Evolutionary conservation across 129 eudicot genomes (phyloP), one percentile per base, ranked within the genome.

Genomic region (Chrysanthemum makinoi): DNA sequence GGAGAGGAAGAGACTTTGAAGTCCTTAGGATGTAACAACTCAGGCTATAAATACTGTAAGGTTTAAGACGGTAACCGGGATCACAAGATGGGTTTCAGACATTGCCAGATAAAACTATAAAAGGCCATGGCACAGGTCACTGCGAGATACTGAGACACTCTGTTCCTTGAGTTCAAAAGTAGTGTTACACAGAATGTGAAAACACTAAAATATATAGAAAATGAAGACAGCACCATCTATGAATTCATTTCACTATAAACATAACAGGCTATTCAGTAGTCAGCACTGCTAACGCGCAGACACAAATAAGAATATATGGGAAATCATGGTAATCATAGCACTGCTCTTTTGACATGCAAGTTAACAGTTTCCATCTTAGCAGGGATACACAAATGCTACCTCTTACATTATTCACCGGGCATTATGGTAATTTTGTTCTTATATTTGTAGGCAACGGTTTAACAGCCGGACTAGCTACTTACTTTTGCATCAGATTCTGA

Each of bases 401-500:
- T 24, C 72, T 68, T 68, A 68, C 60, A 24, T 51, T 68, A 46
- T 46, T 68, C 72, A 50, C 28, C 61, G 16, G 20, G 3, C 1
- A 3, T n/a, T 62, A 14, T 2, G 67, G 20, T 62, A 8, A 10
- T 30, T 43, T 17, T 11, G 43, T 54, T 30, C 18, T 53, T 2
- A 16, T 69, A 69, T 52, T 18, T 10, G 35, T 52, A 53, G 7
- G 18, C n/a, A 33, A 12, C 74, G 17, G 50, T 7, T 57, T 9
- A 13, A 53, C 7, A 52, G 11, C 22, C 2, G 20, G 62, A 57
- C 28, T 69, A 48, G 24, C 59, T 68, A 49, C 59, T 52, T 50
- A 67, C 6, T 20, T 49, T 67, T 65, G 58, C 72, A 69, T 51
- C 26, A 16, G n/a, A 53, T 69, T 69, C 28, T 55, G 13, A 65